phyloP scores from a whole-genome alignment of 2,329 filamentous ascomycete species.

The Monosporascus sp. region DNA sequence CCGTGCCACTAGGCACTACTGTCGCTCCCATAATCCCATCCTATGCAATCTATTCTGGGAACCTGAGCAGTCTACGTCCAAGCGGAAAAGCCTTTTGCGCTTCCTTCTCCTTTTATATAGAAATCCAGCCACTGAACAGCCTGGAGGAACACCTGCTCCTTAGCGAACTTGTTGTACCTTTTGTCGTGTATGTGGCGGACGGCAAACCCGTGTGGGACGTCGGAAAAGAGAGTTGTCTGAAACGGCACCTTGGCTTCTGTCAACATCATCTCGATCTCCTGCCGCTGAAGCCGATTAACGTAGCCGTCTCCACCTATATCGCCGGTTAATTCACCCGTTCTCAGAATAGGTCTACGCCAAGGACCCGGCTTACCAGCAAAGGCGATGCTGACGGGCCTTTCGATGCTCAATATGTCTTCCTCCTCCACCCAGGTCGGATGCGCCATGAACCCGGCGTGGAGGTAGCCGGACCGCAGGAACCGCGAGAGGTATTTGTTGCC shows the following conservation, averaged over 20 bases:
- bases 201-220: not conserved
- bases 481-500: slow-evolving; percentile 35
- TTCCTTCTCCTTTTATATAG: not conserved
- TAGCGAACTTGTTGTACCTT: not conserved
- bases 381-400: slow-evolving; percentile 40
- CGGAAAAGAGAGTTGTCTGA: slow-evolving; percentile 2
- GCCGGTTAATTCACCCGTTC: not conserved
- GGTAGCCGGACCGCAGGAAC: slow-evolving; percentile 31
- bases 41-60: too few relatives aligned
- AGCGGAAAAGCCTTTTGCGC: too few relatives aligned
- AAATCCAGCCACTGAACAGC: slow-evolving; percentile 6
- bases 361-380: slow-evolving; percentile 32
- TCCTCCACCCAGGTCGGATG: slow-evolving; percentile 42
- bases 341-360: not conserved
- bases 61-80: too few relatives aligned
- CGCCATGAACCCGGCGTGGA: slow-evolving; percentile 43
- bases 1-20: too few relatives aligned
- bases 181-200: not conserved
- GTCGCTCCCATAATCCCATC: too few relatives aligned
- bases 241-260: slow-evolving; percentile 27
- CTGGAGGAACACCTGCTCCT: slow-evolving; percentile 7
- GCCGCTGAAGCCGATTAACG: slow-evolving; percentile 40
- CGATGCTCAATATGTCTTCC: slow-evolving; percentile 39
- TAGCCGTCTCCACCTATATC: slow-evolving; percentile 29
- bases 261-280: slow-evolving; percentile 41